Percentiles rank a stretch among this genome's conserved stretches.
Evolutionary conservation across 2,329 filamentous ascomycete genomes (phyloP).

Genomic region (Dendryphion nanum): DNA sequence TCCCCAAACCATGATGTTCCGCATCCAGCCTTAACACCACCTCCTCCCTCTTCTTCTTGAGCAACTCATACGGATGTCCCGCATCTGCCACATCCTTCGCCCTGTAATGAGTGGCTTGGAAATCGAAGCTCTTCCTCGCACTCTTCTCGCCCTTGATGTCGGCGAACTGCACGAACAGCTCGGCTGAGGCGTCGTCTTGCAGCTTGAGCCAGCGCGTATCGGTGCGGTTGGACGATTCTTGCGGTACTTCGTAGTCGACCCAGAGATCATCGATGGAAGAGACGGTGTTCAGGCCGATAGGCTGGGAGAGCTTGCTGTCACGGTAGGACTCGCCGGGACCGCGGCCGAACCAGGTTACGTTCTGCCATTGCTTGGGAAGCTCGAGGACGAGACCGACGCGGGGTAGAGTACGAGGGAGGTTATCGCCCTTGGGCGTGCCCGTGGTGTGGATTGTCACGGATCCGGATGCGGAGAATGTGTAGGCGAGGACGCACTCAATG

Average conservation of each 20-base stretch:
- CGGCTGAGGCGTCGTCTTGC: constrained; percentile 6
- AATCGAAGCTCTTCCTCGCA: constrained; percentile 39
- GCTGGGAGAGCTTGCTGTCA: constrained; percentile 63
- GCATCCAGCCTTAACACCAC: constrained; percentile 60
- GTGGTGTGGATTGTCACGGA: constrained; percentile 47
- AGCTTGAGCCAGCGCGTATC: constrained; percentile 57
- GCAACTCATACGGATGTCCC: constrained; percentile 63
- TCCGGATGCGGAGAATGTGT: constrained; percentile 51
- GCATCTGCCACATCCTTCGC: constrained; percentile 56
- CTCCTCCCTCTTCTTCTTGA: constrained; percentile 52
- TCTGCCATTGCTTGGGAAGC: constrained; percentile 47
- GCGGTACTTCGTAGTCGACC: constrained; percentile 63
- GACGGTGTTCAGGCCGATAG: constrained; percentile 49
- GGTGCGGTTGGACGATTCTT: constrained; percentile 65
- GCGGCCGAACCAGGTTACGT: constrained; percentile 60
- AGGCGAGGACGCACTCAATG: constrained; percentile 45
- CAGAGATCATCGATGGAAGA: constrained; percentile 51
- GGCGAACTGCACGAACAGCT: constrained; percentile 30
- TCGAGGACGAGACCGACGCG: constrained; percentile 61
- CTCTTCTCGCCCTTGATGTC: constrained; percentile 7
- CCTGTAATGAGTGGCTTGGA: constrained; percentile 56
- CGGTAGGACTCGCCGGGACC: constrained; percentile 66
- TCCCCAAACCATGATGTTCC: constrained; percentile 62
- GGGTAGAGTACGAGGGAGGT: constrained; percentile 56
- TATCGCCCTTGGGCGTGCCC: constrained; percentile 48